Base-by-base conservation (phyloP, 2,329 filamentous ascomycete genomes). In the Colletotrichum higginsianum region DNA sequence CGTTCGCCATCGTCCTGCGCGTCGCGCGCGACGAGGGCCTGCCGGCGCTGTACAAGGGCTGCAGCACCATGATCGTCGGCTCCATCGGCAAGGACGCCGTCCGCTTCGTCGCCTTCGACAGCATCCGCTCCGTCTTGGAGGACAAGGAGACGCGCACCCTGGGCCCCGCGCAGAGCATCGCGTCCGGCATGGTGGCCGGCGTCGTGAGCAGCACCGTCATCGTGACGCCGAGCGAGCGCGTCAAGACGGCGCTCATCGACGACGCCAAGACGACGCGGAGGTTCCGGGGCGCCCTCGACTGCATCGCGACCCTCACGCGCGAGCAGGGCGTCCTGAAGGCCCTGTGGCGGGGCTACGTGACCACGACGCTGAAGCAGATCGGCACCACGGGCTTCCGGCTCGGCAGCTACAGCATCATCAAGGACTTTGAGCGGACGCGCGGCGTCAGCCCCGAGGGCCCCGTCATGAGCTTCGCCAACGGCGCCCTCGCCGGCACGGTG, bases 181-280 rank as follows among this genome's bases (percentile, higher is more conserved):
- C 61, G 2, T 46, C 66, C 2, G 66, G 66, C 4, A 69, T 69
- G 66, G 66, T 53, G 2, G 66, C 66, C 0, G 66, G 66, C 4
- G 18, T 65, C 38, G 44, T 53, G 13, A 49, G 66, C 38, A 69
- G 66, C 26, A 69, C 66, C 4, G 50, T 69, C 38, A 53, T 69
- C 49, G 66, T 69, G 16, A 69, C 66, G 9, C 66, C 66, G 8
- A 69, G 53, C 47, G 66, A 69, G 35, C 66, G 66, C 23, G 21
- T 69, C 35, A 69, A 69, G 23, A 69, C 66, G 23, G 66, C 66
- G 7, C 61, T 69, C 40, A 69, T 69, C 53, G 66, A 69, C 46
- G 66, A 69, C 35, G 66, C 66, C 35, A 66, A 58, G 38, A 69
- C 61, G 9, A 56, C 66, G 26, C 38, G 26, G 13, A 52, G 61